Conservation (phyloP, 2,329 filamentous ascomycete genomes). For the Fusarium caatingaense region DNA sequence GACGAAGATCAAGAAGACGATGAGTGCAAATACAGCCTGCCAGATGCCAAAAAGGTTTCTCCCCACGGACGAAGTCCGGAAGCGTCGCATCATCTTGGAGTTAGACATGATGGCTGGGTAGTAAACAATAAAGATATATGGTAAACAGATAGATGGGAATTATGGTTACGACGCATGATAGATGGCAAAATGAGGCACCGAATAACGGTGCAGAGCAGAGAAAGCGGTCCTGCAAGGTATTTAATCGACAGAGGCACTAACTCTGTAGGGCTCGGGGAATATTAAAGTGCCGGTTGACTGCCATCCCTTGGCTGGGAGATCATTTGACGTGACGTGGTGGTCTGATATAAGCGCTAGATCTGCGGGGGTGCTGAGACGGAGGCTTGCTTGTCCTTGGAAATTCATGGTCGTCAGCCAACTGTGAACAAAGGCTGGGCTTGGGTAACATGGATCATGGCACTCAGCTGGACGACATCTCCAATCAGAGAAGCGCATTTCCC, state of each 20-base stretch:
- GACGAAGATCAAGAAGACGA: slow-evolving; percentile 17
- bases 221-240: background rate
- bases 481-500: background rate
- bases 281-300: background rate
- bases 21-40: slow-evolving; percentile 4
- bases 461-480: background rate
- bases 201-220: background rate
- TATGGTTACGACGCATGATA: background rate
- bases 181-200: background rate
- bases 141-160: background rate
- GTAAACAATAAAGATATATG: background rate
- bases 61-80: background rate
- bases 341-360: slow-evolving; percentile 15
- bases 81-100: background rate
- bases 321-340: slow-evolving; percentile 4
- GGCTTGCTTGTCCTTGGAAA: background rate
- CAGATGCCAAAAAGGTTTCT: slow-evolving; percentile 2
- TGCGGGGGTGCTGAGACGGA: slow-evolving; percentile 11
- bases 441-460: background rate
- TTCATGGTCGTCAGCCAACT: background rate
- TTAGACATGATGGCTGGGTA: background rate
- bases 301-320: background rate
- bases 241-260: background rate
- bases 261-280: slow-evolving; percentile 12
- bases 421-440: background rate